A percentile compares a stretch with the other conserved stretches of the same genome.
Evolutionary conservation across 2,329 filamentous ascomycete genomes (phyloP).

Genomic region (Atkinsonella hypoxylon): DNA sequence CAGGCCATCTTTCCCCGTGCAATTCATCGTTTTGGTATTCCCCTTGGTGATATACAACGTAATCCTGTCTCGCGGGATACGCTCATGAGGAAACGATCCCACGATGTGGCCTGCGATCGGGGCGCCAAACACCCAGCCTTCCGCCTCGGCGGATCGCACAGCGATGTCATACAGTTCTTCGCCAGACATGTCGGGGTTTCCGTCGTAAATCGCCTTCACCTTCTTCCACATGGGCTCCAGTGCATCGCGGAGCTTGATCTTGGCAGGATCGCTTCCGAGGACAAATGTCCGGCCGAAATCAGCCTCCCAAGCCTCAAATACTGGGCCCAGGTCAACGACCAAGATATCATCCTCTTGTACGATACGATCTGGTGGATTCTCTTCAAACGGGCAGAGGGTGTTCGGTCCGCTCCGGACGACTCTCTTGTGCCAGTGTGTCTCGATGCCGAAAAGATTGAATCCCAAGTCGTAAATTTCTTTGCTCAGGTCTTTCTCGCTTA

Average conservation of each 20-base stretch:
- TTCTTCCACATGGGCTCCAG: conserved; percentile 33
- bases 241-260: conserved; percentile 30
- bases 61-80: conserved; percentile 34
- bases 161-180: conserved; percentile 34
- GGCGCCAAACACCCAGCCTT: conserved; percentile 33
- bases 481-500: conserved; percentile 34
- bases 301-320: conserved; percentile 40
- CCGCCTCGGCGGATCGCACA: conserved; percentile 21
- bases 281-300: conserved; percentile 42
- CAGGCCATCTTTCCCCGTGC: conserved; percentile 26
- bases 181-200: conserved; percentile 33
- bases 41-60: conserved; percentile 32
- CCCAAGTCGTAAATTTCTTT: conserved; percentile 30
- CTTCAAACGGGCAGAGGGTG: conserved; percentile 33
- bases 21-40: conserved; percentile 28
- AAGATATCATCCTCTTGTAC: conserved; percentile 37
- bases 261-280: conserved; percentile 32
- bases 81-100: conserved; percentile 37
- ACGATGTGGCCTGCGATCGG: conserved; percentile 35
- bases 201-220: conserved; percentile 28
- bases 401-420: conserved; percentile 37
- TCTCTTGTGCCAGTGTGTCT: conserved; percentile 41
- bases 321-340: conserved; percentile 38
- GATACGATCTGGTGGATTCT: conserved; percentile 36
- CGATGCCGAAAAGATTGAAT: conserved; percentile 21